Conservation (phyloP, 805 yeast genomes). For the Lipomyces mesembrius region DNA sequence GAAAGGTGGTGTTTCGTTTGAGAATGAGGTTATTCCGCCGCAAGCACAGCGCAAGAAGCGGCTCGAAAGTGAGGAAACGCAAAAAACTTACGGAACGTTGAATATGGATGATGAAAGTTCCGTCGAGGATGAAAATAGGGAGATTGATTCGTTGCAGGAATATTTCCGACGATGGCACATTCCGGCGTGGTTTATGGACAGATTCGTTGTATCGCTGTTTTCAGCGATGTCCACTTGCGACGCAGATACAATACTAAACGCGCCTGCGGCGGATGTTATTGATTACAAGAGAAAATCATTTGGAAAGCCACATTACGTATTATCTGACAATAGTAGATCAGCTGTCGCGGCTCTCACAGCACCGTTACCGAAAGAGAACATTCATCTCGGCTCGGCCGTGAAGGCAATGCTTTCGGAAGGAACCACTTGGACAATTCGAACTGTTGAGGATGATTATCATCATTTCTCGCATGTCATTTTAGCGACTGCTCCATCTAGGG, state of each 20-base stretch:
- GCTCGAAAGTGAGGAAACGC: background rate
- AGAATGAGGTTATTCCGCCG: conserved; percentile 19
- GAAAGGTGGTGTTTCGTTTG: conserved; percentile 22
- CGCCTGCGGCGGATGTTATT: conserved; percentile 33
- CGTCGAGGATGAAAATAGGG: conserved; percentile 1
- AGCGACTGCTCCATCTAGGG: conserved; percentile 26
- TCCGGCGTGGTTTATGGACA: conserved; percentile 25
- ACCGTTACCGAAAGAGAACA: conserved; percentile 16
- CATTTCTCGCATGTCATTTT: conserved; percentile 29
- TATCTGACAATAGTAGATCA: conserved; percentile 21
- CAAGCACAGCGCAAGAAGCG: conserved; percentile 5
- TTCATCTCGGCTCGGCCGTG: conserved; percentile 28
- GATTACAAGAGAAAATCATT: conserved; percentile 31
- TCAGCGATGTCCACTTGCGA: conserved; percentile 31
- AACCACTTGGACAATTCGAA: conserved; percentile 26
- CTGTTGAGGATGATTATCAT: conserved; percentile 15
- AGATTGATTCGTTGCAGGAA: conserved; percentile 25
- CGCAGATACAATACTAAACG: conserved; percentile 10
- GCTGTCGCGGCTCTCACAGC: conserved; percentile 30
- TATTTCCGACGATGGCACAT: conserved; percentile 22
- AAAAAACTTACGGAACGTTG: background rate
- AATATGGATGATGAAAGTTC: conserved; percentile 16
- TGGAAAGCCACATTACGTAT: conserved; percentile 29
- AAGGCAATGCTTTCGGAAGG: conserved; percentile 23
- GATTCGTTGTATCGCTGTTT: conserved; percentile 26